Conservation (phyloP, 139 green algal genomes). For the Trebouxia sp. region DNA sequence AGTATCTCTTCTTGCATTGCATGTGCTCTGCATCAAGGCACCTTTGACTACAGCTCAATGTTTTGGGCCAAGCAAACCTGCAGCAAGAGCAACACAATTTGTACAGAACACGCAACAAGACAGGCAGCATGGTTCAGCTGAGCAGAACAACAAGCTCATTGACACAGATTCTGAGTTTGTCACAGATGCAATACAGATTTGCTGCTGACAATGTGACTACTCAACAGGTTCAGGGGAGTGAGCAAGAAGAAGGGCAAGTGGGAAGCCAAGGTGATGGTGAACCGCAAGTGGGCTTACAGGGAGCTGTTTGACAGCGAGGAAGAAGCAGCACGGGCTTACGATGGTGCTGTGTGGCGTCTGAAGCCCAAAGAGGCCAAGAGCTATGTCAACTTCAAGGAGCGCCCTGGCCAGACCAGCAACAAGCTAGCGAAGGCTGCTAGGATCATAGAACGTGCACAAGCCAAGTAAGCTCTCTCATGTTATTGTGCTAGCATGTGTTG, state of each 20-base stretch:
- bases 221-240: conserved; percentile 67
- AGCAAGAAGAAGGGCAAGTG: conserved; percentile 77
- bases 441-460: conserved; percentile 19
- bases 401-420: conserved; percentile 17
- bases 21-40: no score
- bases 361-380: conserved; percentile 66
- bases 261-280: conserved; percentile 85
- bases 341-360: conserved; percentile 66
- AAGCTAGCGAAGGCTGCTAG: conserved; percentile 19
- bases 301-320: conserved; percentile 71
- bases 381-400: conserved; percentile 78
- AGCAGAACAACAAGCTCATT: no score
- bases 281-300: conserved; percentile 75
- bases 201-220: no score
- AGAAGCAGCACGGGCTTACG: conserved; percentile 51
- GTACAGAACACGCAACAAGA: no score
- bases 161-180: no score
- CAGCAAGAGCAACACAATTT: not conserved
- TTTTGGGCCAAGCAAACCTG: not conserved
- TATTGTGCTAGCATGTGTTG: no score
- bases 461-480: not conserved
- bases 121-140: no score
- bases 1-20: no score
- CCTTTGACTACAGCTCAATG: no score
- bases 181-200: no score